Evolutionary conservation across 306 rosid genomes (phyloP), one percentile per base, ranked within the genome.

Genomic region (Lithocarpus polystachyus): DNA sequence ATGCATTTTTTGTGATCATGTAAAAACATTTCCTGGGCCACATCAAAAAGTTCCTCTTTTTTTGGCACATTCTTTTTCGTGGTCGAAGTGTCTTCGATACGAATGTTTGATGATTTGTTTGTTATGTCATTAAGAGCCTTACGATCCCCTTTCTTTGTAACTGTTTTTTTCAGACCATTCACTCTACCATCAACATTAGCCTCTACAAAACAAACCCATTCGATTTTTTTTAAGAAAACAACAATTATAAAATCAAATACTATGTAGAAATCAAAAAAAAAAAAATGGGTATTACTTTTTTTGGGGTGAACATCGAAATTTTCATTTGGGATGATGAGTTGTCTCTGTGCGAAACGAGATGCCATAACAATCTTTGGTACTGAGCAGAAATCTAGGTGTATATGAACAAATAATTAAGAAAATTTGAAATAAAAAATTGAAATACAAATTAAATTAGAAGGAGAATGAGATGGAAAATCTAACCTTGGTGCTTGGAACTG

Each of bases 1-100:
- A 89, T 68, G 84, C 90, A 89, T 74, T 85, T 87, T 26, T 70
- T 82, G 80, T 89, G 92, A 35, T 89, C 90, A 43, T 87, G 92
- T 83, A 79, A 81, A 84, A 83, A 81, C 89, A 64, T 79, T 85
- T 89, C 92, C 72, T 81, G 89, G 65, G 80, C 86, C 55, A 87
- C 81, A 71, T 87, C 81, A 68, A 85, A 37, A 37, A 37, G 5
- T 26, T 89, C 88, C 76, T 85, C 85, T 76, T 89, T 83, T 24
- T 37, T 37, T 7, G 83, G 72, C 51, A 78, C 31, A 65, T 76
- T 75, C 67, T 74, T 83, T 79, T 81, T 85, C 85, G 33, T 81
- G 10, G 11, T 37, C 72, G 80, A 65, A 19, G 84, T 74, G 56
- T 79, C 77, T 55, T 87, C 81, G 14, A 73, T 72, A 15, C 14